Base-by-base conservation (phyloP, 2,329 filamentous ascomycete species). In the Colletotrichum sp. region DNA sequence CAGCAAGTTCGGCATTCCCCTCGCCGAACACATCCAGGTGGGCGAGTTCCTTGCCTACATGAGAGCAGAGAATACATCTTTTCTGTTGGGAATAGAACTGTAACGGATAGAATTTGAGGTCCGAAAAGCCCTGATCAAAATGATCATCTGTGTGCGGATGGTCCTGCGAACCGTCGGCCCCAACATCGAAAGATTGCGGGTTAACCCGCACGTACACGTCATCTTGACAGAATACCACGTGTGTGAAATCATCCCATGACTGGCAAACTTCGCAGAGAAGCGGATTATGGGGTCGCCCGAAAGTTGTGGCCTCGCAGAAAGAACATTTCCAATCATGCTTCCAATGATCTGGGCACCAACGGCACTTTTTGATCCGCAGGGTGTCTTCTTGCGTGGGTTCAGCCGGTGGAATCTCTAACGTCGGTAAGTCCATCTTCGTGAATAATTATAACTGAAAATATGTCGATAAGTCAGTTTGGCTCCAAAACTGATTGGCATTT, bases 371-470 rank as follows among this genome's bases (percentile, higher is more conserved):
- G 8, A 43, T 10, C 43, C 43, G 18, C 18, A 48, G 43, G 18
- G 39, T 21, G 18, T 21, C 18, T 21, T 48, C 18, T 48, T 21
- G 18, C 43, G 18, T n/a, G 43, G 43, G 18, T 4, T 48, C 43
- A 21, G 43, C 43, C 18, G 10, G 43, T 48, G 18, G 18, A 48
- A 48, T 48, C 3, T 48, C 16, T 21, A n/a, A 48, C 18, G 10
- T 3, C 0, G 9, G 43, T 0, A n/a, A 4, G 18, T 48, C 43
- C 43, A 48, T 48, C 18, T 48, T 7, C 43, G 43, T 12, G 18
- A 48, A 0, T 48, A 4, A 48, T 10, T n/a, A 1, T 0, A 6
- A 48, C 1, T 12, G 43, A 26, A 26, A 26, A 6, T 26, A 6
- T 26, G 26, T 6, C 26, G 26, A 6, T 2, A 26, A 26, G 5